These are phyloP conservation scores for Tirmania nivea DNA, from an alignment of 495 filamentous ascomycete species.

Conservation along the genomic window DNA sequence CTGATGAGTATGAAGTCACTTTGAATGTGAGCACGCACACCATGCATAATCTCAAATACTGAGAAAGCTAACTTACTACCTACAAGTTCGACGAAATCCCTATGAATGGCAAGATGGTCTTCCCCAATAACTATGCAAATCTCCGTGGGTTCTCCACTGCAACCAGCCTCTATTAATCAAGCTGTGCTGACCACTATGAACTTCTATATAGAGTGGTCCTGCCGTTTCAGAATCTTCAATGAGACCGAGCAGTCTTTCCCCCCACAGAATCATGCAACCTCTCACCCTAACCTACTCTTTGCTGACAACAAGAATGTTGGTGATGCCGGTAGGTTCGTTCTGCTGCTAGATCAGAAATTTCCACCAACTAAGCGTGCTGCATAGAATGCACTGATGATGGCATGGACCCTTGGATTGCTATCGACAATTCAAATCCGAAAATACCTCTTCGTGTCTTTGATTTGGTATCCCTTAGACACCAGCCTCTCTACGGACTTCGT, in stretches of 20 bases:
- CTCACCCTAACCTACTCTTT: neutral
- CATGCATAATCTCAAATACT: too few relatives aligned
- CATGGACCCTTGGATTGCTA: neutral
- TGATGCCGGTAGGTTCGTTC: neutral
- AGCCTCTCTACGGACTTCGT: neutral
- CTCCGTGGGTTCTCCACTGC: neutral
- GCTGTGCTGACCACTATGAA: too few relatives aligned
- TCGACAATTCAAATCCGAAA: neutral
- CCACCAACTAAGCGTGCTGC: neutral
- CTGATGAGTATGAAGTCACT: neutral
- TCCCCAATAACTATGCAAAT: neutral
- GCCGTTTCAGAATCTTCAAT: neutral
- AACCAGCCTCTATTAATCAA: too few relatives aligned
- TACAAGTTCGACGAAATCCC: neutral
- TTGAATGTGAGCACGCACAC: neutral
- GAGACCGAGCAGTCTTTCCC: neutral
- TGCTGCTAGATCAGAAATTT: neutral
- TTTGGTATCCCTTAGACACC: neutral
- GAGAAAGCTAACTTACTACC: too few relatives aligned
- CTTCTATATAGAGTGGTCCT: neutral
- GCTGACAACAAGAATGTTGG: neutral
- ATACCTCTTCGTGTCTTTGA: neutral
- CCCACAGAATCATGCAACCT: neutral
- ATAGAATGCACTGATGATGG: neutral
- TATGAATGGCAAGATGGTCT: neutral